Evolutionary conservation across 768 basidiomycete genomes (phyloP).

Genomic region (Lactarius evosmus): DNA sequence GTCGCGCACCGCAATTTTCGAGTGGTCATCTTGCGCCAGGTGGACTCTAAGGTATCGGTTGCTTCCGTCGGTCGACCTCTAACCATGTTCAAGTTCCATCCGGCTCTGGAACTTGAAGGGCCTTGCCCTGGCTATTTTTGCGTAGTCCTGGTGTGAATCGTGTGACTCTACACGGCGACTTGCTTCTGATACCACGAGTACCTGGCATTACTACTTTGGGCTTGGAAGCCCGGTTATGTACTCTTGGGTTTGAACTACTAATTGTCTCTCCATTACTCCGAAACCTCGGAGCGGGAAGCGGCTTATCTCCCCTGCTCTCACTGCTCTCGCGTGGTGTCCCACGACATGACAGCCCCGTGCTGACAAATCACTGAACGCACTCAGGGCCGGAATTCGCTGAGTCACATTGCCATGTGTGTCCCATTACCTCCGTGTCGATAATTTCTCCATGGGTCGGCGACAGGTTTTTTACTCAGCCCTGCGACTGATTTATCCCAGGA

Average conservation of each 20-base stretch:
- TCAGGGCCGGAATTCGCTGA: not conserved
- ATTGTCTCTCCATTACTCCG: too few species aligned
- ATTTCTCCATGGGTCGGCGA: not conserved
- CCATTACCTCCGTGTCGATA: not conserved
- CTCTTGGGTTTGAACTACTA: not conserved
- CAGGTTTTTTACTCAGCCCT: not conserved
- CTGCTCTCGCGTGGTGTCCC: not conserved
- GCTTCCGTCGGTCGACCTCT: too few species aligned
- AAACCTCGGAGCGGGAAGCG: not conserved
- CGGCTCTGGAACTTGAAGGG: too few species aligned
- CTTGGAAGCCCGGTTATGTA: not conserved
- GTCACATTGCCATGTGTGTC: not conserved
- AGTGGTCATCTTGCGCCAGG: too few species aligned
- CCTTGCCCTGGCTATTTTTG: too few species aligned
- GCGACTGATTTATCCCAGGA: not conserved
- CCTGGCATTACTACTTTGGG: too few species aligned
- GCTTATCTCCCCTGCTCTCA: not conserved
- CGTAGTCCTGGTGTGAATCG: too few species aligned
- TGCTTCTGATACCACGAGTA: too few species aligned
- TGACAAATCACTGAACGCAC: not conserved
- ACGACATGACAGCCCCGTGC: not conserved
- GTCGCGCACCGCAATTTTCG: too few species aligned
- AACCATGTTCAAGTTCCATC: too few species aligned
- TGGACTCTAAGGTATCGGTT: too few species aligned
- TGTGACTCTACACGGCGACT: too few species aligned